A percentile compares a stretch with the other conserved stretches of the same genome.
phyloP scores from a whole-genome alignment of 371 early-diverging fungal genomes.

The Syncephalastrum monosporum region DNA sequence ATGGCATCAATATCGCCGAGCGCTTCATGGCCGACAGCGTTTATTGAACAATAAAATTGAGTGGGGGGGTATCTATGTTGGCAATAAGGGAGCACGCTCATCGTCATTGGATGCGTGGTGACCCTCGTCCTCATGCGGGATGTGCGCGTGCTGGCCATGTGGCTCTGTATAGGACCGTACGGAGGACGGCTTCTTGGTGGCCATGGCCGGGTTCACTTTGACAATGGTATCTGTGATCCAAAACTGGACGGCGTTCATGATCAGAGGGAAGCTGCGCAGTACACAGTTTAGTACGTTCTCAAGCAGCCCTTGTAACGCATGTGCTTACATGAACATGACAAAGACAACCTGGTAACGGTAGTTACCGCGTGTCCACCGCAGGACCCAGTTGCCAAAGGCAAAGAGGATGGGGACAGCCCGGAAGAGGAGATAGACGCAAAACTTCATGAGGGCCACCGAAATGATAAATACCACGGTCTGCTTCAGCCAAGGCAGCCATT shows the following conservation, averaged over 20 bases:
- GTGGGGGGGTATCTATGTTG: too few species aligned
- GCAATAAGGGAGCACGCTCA: too few species aligned
- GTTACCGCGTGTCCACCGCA: conserved; percentile 39
- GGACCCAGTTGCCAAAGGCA: conserved; percentile 37
- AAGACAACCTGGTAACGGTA: conserved; percentile 45
- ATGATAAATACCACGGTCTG: conserved; percentile 38
- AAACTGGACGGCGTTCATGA: conserved; percentile 68
- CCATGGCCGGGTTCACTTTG: conserved; percentile 32
- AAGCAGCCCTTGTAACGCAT: neutral
- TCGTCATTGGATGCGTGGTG: too few species aligned
- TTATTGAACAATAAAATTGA: conserved; percentile 1
- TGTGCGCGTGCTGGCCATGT: too few species aligned
- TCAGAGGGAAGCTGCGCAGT: conserved; percentile 45
- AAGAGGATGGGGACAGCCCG: conserved; percentile 33
- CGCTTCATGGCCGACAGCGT: conserved; percentile 10
- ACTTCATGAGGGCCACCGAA: conserved; percentile 37
- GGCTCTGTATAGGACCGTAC: too few species aligned
- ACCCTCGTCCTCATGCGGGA: too few species aligned
- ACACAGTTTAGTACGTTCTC: neutral
- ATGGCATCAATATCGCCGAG: neutral
- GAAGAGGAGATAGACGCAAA: conserved; percentile 39
- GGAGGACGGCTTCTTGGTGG: too few species aligned
- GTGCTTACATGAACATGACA: conserved; percentile 49
- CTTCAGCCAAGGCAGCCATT: conserved; percentile 37
- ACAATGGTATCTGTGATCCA: conserved; percentile 69